phyloP scores from a whole-genome alignment of 805 yeast species.

The Candida peoriensis region DNA sequence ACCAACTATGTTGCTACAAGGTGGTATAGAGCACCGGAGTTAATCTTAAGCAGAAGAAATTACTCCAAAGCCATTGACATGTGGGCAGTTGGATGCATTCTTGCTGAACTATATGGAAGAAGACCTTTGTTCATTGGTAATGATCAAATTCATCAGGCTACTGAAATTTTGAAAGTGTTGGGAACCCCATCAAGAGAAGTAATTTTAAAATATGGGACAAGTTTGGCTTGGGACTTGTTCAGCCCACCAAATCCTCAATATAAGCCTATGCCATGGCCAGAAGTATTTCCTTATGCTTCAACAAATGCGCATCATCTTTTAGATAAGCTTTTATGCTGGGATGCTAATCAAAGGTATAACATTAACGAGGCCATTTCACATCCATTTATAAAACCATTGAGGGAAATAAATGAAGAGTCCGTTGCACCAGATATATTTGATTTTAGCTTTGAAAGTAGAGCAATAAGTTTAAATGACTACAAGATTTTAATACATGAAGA shows the following conservation, averaged over 20 bases:
- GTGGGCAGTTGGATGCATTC: constrained; percentile 93
- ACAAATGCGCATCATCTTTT: constrained; percentile 47
- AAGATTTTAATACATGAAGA: constrained; percentile 47
- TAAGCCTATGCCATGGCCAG: constrained; percentile 41
- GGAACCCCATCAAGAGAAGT: constrained; percentile 62
- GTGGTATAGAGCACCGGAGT: constrained; percentile 95
- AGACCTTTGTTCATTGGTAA: constrained; percentile 77
- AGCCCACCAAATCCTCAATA: constrained; percentile 39
- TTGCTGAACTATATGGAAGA: constrained; percentile 80
- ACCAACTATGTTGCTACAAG: constrained; percentile 90
- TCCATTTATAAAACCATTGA: constrained; percentile 46
- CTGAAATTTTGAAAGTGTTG: constrained; percentile 59
- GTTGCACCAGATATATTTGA: constrained; percentile 46
- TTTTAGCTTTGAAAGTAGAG: constrained; percentile 56
- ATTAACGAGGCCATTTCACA: constrained; percentile 57
- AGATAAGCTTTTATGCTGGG: constrained; percentile 58
- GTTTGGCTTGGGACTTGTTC: constrained; percentile 42
- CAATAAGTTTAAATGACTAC: constrained; percentile 37
- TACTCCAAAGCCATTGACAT: constrained; percentile 75
- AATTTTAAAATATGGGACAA: constrained; percentile 39
- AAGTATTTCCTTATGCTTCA: constrained; percentile 60
- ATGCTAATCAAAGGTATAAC: constrained; percentile 44
- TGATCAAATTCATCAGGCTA: constrained; percentile 65
- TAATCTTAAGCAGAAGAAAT: constrained; percentile 53
- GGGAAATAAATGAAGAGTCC: constrained; percentile 55